Base-by-base conservation (phyloP, 305 asterid genomes). In the Striga hermonthica region DNA sequence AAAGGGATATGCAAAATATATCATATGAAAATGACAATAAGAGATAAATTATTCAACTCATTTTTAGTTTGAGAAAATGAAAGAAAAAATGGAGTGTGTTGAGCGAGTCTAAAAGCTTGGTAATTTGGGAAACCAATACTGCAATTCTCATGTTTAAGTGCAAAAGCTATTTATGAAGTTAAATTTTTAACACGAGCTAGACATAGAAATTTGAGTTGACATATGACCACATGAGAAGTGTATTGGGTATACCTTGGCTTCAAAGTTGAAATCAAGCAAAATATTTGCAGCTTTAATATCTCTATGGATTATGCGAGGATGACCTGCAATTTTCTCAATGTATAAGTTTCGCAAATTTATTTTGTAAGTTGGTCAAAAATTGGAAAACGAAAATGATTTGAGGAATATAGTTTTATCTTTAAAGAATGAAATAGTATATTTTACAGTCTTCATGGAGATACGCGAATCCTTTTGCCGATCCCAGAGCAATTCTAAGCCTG, bases 371-470 rank as follows among this genome's bases (percentile, higher is more conserved):
- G 35, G 39, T 12, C 6, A 0, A 50, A 16, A 54, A 13, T 37
- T 1, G 15, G 57, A 0, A 4, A 41, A 49, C 22, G 28, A 11
- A 52, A 35, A 35, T 9, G 3, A 45, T 9, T 22, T 3, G 14
- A 6, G 6, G 28, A 4, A 3, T 6, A 10, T 22, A 45, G n/a
- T 22, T 22, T 22, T 22, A 0, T 22, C 2, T 22, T 22, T 14
- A 55, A 67, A 35, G 60, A 40, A 16, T 11, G 13, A 38, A 15
- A 65, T 0, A 35, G 7, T n/a, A 14, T 38, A 40, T 68, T 68
- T 56, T 62, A 86, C 94, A 86, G 68, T 86, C 90, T 82, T 86
- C 94, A 8, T 86, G 94, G 53, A 86, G 94, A 73, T 86, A 86
- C 12, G 94, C 82, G 58, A 86, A 84, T 41, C 90, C 94, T 75